A percentile compares a stretch with the other conserved stretches of the same genome.
Evolutionary conservation across 805 yeast species (phyloP).

Genomic region (Starmerella bombi): DNA sequence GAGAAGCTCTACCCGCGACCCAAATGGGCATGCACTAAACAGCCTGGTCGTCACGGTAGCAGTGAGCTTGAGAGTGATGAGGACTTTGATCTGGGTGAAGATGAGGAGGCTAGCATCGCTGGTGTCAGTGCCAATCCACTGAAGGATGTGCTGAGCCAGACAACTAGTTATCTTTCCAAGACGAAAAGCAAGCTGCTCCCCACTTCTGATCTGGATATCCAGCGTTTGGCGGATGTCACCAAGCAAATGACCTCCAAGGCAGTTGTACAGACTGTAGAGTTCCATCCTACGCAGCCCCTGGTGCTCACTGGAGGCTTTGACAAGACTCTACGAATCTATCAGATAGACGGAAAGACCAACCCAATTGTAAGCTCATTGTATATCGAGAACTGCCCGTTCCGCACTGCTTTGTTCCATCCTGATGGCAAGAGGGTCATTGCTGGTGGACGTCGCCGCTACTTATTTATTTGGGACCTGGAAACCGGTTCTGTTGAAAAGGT

Average conservation of each 20-base stretch:
- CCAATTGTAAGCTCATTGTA: conserved; percentile 71
- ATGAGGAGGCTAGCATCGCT: conserved; percentile 1
- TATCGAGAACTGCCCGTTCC: conserved; percentile 62
- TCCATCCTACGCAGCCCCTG: conserved; percentile 76
- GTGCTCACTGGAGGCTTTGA: conserved; percentile 88
- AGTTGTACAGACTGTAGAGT: conserved; percentile 72
- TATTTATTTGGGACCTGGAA: conserved; percentile 84
- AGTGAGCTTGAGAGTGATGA: conserved; percentile 20
- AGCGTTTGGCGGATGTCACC: conserved; percentile 82
- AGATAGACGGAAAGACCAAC: conserved; percentile 77
- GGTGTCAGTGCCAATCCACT: conserved; percentile 24
- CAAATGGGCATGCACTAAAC: conserved; percentile 50
- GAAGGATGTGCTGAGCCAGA: conserved; percentile 24
- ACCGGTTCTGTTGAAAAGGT: conserved; percentile 69
- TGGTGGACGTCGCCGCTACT: conserved; percentile 81
- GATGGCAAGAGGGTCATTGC: conserved; percentile 50
- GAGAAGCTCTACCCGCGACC: conserved; percentile 71
- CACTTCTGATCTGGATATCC: conserved; percentile 55
- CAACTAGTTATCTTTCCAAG: conserved; percentile 22
- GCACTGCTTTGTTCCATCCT: conserved; percentile 53
- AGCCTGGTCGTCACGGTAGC: conserved; percentile 12
- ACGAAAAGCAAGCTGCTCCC: conserved; percentile 43
- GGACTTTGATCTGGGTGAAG: conserved; percentile 2
- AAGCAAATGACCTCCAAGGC: conserved; percentile 52
- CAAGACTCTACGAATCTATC: conserved; percentile 70